These are phyloP conservation scores for Lepidium aucheri DNA, from an alignment of 345 rosid genomes.

Conservation along the genomic window DNA sequence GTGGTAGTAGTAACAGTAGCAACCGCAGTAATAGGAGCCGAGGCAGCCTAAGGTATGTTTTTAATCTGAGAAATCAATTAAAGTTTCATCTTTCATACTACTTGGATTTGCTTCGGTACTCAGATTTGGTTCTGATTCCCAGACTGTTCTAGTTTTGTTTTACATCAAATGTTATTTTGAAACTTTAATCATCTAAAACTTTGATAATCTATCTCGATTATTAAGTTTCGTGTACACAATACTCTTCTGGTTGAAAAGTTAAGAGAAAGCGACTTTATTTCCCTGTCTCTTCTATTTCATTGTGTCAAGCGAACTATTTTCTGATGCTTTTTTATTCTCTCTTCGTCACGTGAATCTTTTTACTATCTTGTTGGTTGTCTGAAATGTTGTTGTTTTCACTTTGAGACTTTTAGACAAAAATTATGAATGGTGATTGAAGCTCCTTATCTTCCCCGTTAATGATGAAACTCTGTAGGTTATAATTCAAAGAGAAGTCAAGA, in stretches of 20 bases:
- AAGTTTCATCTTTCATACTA: background rate
- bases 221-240: background rate
- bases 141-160: background rate
- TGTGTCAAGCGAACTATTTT: background rate
- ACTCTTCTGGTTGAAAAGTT: background rate
- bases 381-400: background rate
- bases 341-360: background rate
- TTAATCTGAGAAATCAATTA: background rate
- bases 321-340: background rate
- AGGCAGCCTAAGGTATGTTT: constrained; percentile 35
- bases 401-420: background rate
- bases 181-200: background rate
- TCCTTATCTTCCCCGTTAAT: background rate
- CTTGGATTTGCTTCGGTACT: background rate
- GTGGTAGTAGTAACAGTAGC: constrained; percentile 39
- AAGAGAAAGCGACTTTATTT: background rate
- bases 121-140: background rate
- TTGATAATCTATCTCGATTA: background rate
- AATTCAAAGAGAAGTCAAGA: background rate
- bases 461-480: background rate
- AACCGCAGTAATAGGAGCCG: constrained; percentile 26
- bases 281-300: background rate
- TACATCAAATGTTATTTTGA: background rate
- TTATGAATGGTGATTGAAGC: constrained; percentile 4
- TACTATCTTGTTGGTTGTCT: constrained; percentile 10